Conservation (phyloP, 1,284 basidiomycete genomes). For the Fomitiporia mediterranea region DNA sequence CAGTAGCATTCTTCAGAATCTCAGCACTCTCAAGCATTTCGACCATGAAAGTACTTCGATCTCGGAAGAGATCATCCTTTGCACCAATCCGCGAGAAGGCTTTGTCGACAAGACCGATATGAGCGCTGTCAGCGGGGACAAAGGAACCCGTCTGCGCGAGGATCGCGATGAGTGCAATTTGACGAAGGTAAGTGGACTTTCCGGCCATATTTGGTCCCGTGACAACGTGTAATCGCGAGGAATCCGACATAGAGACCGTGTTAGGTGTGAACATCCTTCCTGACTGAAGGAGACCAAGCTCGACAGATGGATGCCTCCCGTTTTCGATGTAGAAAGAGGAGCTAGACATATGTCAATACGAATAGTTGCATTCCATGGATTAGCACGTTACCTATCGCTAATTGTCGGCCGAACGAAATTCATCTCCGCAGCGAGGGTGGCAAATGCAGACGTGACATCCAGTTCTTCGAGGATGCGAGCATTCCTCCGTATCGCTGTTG, state of each 20-base stretch:
- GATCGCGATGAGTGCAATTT: slow-evolving; percentile 86
- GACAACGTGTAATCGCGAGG: slow-evolving; percentile 70
- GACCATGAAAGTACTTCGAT: slow-evolving; percentile 92
- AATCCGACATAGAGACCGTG: slow-evolving; percentile 57
- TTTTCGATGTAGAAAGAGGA: slow-evolving; percentile 62
- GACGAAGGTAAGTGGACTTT: slow-evolving; percentile 91
- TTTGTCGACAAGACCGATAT: slow-evolving; percentile 84
- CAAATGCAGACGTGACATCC: slow-evolving; percentile 82
- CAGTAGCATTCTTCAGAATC: slow-evolving; percentile 78
- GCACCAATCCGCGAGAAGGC: slow-evolving; percentile 96
- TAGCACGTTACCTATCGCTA: slow-evolving; percentile 59
- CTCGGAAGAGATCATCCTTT: slow-evolving; percentile 90
- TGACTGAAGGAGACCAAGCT: slow-evolving; percentile 75
- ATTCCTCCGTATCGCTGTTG: slow-evolving; percentile 62
- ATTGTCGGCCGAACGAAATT: slow-evolving; percentile 72
- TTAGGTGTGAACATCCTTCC: slow-evolving; percentile 84
- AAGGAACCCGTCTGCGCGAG: slow-evolving; percentile 92
- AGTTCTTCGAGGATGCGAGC: slow-evolving; percentile 84
- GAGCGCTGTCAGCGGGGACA: slow-evolving; percentile 81
- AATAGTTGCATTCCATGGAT: neutral
- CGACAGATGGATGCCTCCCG: slow-evolving; percentile 91
- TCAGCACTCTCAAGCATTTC: slow-evolving; percentile 86
- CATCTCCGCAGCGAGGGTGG: slow-evolving; percentile 77
- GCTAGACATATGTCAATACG: slow-evolving; percentile 35
- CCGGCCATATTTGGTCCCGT: slow-evolving; percentile 98